These are phyloP conservation scores for Podaxis mareebaensis DNA, from an alignment of 768 basidiomycete species.

Conservation along the genomic window DNA sequence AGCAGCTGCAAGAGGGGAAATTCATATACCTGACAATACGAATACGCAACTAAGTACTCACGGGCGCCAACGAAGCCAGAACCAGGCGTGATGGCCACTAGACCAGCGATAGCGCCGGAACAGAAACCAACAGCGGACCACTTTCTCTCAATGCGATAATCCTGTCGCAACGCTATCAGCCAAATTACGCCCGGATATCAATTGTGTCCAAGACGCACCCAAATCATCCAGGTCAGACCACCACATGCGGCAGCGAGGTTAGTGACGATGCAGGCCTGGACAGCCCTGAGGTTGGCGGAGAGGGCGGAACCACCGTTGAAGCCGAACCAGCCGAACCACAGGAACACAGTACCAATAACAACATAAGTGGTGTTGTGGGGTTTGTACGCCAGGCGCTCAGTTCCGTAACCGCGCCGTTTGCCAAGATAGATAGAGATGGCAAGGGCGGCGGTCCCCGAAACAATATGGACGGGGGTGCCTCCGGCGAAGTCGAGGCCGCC, in stretches of 20 bases:
- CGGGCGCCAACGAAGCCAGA: conserved; percentile 81
- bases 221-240: conserved; percentile 90
- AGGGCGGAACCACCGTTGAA: conserved; percentile 95
- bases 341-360: conserved; percentile 88
- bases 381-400: conserved; percentile 86
- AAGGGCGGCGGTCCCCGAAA: conserved; percentile 88
- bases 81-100: conserved; percentile 88
- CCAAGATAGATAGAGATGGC: conserved; percentile 92
- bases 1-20: conserved; percentile 50
- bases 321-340: conserved; percentile 97
- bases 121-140: conserved; percentile 96
- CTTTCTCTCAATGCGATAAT: conserved; percentile 90
- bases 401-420: conserved; percentile 88
- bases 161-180: conserved; percentile 37
- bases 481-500: conserved; percentile 94
- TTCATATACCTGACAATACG: not conserved
- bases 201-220: conserved; percentile 44
- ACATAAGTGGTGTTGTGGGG: conserved; percentile 95
- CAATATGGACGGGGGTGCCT: conserved; percentile 96
- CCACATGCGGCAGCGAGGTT: conserved; percentile 91
- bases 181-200: not conserved
- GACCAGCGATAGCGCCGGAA: conserved; percentile 88
- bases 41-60: conserved; percentile 23
- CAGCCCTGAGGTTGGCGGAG: conserved; percentile 84
- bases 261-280: conserved; percentile 89